These are phyloP conservation scores for Dactylis glomerata DNA, from an alignment of 176 grass and related monocot species.

Conservation along the genomic window DNA sequence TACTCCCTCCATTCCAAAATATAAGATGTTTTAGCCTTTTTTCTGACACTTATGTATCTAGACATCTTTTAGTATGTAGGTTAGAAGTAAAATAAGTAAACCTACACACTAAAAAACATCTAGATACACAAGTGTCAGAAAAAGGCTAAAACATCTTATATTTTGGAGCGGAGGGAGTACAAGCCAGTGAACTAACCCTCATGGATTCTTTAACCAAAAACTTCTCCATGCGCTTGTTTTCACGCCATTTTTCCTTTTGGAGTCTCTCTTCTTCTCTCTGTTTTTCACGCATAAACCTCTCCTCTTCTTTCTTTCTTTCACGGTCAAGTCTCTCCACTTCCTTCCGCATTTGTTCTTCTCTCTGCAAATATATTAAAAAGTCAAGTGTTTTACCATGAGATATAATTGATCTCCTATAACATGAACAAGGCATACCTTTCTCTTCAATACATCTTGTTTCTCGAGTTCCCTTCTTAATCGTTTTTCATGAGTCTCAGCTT, in stretches of 20 bases:
- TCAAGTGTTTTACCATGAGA: not conserved
- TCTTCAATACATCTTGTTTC: conserved; percentile 88
- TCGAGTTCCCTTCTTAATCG: conserved; percentile 88
- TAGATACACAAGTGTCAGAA: no score
- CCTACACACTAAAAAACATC: no score
- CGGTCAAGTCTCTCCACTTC: conserved; percentile 85
- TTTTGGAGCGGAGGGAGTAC: no score
- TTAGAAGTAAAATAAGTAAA: no score
- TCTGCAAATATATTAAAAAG: conserved; percentile 49
- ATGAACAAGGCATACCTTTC: conserved; percentile 65
- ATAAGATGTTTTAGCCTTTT: no score
- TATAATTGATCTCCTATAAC: conserved; percentile 8
- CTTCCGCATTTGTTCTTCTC: conserved; percentile 85
- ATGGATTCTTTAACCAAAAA: conserved; percentile 67
- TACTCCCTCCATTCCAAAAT: no score
- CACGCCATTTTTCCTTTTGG: conserved; percentile 76
- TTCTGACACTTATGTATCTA: no score
- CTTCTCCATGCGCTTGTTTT: conserved; percentile 89
- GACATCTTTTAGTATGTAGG: no score
- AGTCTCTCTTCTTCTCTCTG: conserved; percentile 86
- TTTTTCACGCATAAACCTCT: conserved; percentile 73
- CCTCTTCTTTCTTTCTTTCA: conserved; percentile 94
- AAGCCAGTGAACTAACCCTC: conserved; percentile 51
- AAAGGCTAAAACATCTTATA: no score
- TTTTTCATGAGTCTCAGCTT: conserved; percentile 93